phyloP scores from a whole-genome alignment of 2,329 filamentous ascomycete species.

The Sporothrix schenckii region DNA sequence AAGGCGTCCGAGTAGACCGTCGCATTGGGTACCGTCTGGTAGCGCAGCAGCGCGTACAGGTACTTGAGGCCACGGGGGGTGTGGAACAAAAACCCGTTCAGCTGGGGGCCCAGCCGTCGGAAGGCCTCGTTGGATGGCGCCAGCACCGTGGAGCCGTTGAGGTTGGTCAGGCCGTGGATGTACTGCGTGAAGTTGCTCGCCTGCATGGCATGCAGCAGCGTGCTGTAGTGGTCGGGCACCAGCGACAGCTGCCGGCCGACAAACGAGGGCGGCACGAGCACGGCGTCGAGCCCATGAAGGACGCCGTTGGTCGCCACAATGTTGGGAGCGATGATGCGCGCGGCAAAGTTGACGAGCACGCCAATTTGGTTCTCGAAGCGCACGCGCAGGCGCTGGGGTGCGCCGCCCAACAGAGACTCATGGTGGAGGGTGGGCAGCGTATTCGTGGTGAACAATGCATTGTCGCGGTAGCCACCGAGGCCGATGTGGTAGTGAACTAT shows the following conservation, averaged over 20 bases:
- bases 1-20: conserved; percentile 84
- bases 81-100: conserved; percentile 85
- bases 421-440: conserved; percentile 73
- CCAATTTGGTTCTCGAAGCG: conserved; percentile 62
- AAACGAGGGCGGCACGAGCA: conserved; percentile 75
- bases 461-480: conserved; percentile 66
- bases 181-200: conserved; percentile 72
- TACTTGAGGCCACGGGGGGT: conserved; percentile 72
- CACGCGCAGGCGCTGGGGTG: conserved; percentile 73
- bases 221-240: conserved; percentile 76
- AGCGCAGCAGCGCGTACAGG: conserved; percentile 75
- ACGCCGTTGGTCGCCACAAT: conserved; percentile 78
- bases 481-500: conserved; percentile 76
- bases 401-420: conserved; percentile 61
- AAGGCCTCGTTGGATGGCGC: conserved; percentile 84
- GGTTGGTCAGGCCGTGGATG: conserved; percentile 54
- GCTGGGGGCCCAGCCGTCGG: conserved; percentile 67
- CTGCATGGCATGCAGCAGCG: conserved; percentile 71
- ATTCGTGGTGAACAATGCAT: conserved; percentile 66
- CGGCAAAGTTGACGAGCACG: conserved; percentile 75
- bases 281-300: conserved; percentile 73
- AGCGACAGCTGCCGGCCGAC: conserved; percentile 60
- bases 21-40: conserved; percentile 73
- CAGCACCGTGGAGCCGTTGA: conserved; percentile 73
- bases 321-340: conserved; percentile 68